Base-by-base conservation (phyloP, 2,329 filamentous ascomycete genomes). In the Ophiostoma pallidulum region DNA sequence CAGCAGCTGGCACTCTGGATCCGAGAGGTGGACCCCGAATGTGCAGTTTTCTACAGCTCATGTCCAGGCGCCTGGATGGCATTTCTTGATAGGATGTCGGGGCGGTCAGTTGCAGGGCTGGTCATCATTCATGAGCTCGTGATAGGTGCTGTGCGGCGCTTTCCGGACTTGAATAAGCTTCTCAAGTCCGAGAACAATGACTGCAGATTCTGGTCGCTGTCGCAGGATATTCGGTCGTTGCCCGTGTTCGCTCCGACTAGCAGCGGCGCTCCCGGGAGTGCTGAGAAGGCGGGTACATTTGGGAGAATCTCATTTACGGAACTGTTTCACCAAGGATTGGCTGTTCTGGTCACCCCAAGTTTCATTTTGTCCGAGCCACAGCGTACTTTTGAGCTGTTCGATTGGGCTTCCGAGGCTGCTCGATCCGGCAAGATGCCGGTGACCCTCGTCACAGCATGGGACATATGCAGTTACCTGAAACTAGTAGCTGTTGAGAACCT, bases 261-360 rank as follows among this genome's bases (percentile, higher is more conserved):
- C n/a, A n/a, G n/a, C n/a, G n/a, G n/a, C n/a, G n/a, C n/a, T n/a
- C n/a, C n/a, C n/a, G n/a, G n/a, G n/a, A n/a, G n/a, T n/a, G n/a
- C 35, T 24, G 53, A 51, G 10, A 38, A 22, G 28, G 7, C 52
- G 1, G 10, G 10, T 4, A n/a, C n/a, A n/a, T 59, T 66, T 1
- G 66, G 65, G 0, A 60, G 59, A 16, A 55, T 71, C 6, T 59
- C 55, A 8, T 51, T 67, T 29, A 69, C 61, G 1, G 62, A 62
- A 3, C 54, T 76, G 3, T 72, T 75, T 45, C 70, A 71, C 3
- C 57, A 61, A 19, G 69, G 71, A 0, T 60, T 64, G 7, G 68
- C 62, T 4, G 62, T 75, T n/a, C 54, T 75, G 1, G 56, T 75
- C 4, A 74, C 71, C 0, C 72, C 72, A 4, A 74, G 72, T 52